Percentiles rank a stretch among this genome's conserved stretches.
Evolutionary conservation across 2,329 filamentous ascomycete species (phyloP).

Genomic region (Colletotrichum sp.): DNA sequence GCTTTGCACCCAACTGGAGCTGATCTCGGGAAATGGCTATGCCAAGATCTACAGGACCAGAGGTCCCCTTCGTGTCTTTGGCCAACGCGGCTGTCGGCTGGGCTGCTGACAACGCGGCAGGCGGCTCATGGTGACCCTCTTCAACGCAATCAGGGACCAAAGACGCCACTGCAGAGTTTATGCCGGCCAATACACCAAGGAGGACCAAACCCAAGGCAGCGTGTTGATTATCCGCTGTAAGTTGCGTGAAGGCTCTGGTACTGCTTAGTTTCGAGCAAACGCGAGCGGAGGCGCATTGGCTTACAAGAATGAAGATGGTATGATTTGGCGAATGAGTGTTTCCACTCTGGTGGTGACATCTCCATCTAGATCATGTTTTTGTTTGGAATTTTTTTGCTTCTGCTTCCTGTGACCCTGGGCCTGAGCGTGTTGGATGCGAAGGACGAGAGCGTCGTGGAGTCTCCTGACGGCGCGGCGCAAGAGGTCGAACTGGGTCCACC

Average conservation of each 20-base stretch:
- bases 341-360: not conserved
- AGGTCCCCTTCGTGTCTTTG: slow-evolving; percentile 20
- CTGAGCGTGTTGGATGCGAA: slow-evolving; percentile 2
- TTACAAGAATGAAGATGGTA: slow-evolving; percentile 42
- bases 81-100: not conserved
- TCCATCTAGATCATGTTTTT: not conserved
- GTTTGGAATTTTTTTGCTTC: not conserved
- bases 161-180: slow-evolving; percentile 49
- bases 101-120: not conserved
- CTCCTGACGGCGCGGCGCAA: slow-evolving; percentile 70
- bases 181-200: slow-evolving; percentile 66
- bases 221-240: slow-evolving; percentile 76
- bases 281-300: slow-evolving; percentile 6
- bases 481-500: slow-evolving; percentile 78
- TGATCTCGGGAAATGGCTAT: slow-evolving; percentile 32
- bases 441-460: slow-evolving; percentile 47
- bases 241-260: slow-evolving; percentile 67
- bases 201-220: slow-evolving; percentile 74
- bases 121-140: not conserved
- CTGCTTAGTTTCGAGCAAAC: not conserved
- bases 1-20: not conserved
- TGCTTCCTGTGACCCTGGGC: slow-evolving; percentile 2
- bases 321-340: slow-evolving; percentile 33
- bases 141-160: slow-evolving; percentile 29
- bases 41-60: slow-evolving; percentile 28